Conservation (phyloP, 164 flowering plant species). For the Macadamia tetraphylla region DNA sequence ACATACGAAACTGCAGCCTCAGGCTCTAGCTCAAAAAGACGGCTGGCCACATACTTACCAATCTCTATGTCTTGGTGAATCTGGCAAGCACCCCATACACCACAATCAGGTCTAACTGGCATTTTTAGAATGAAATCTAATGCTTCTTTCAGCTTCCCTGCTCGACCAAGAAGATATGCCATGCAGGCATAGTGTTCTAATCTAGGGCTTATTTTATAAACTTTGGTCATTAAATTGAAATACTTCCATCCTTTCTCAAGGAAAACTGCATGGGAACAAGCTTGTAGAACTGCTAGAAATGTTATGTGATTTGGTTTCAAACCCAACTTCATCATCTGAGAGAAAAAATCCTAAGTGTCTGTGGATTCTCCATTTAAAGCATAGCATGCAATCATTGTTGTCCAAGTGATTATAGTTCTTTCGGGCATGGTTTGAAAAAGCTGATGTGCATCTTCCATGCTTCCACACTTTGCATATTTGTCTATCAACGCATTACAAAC, state of each 20-base stretch:
- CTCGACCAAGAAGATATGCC: constrained; percentile 58
- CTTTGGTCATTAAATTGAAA: constrained; percentile 39
- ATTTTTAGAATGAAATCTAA: constrained; percentile 39
- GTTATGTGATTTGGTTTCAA: constrained; percentile 54
- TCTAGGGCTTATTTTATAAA: constrained; percentile 33
- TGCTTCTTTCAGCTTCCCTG: constrained; percentile 52
- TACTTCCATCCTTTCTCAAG: constrained; percentile 48
- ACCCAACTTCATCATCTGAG: constrained; percentile 33
- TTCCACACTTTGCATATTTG: constrained; percentile 69
- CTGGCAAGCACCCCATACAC: constrained; percentile 64
- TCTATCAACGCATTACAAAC: constrained; percentile 57
- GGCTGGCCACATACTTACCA: constrained; percentile 37
- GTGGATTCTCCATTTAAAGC: constrained; percentile 46
- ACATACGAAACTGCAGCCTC: constrained; percentile 51
- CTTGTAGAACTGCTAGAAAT: constrained; percentile 60
- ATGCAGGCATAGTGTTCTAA: constrained; percentile 59
- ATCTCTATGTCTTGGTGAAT: constrained; percentile 38
- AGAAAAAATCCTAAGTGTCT: constrained; percentile 43
- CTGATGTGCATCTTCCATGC: constrained; percentile 32
- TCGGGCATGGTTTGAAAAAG: constrained; percentile 35
- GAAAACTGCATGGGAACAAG: constrained; percentile 55
- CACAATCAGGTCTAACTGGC: constrained; percentile 54
- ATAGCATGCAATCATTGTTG: constrained; percentile 52
- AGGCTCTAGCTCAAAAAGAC: constrained; percentile 42
- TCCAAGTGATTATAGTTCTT: constrained; percentile 58